These are phyloP conservation scores for Aureobasidium vineae DNA, from an alignment of 2,329 filamentous ascomycete species.

Conservation along the genomic window DNA sequence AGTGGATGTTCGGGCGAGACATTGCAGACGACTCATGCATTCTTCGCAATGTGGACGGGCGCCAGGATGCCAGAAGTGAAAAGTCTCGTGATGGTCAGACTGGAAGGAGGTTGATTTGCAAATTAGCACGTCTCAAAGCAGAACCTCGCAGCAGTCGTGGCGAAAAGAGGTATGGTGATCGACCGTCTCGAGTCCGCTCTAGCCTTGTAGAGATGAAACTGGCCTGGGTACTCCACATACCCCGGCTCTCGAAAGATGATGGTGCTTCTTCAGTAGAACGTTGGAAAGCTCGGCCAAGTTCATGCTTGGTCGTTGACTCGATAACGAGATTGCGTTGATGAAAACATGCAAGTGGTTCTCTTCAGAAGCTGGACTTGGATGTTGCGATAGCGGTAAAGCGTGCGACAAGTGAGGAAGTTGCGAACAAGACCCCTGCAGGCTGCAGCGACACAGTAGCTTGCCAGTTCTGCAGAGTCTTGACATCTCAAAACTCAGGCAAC, in stretches of 20 bases:
- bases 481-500: constrained; percentile 9
- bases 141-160: not conserved
- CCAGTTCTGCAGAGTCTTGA: not conserved
- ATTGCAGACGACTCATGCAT: not conserved
- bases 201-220: constrained; percentile 22
- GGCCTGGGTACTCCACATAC: not conserved
- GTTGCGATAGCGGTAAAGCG: not conserved
- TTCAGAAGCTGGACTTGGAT: too few species aligned
- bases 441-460: not conserved
- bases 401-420: not conserved
- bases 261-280: constrained; percentile 1
- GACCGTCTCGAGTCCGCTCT: constrained; percentile 10
- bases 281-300: constrained; percentile 3
- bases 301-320: not conserved
- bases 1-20: not conserved
- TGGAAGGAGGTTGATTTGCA: not conserved
- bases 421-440: not conserved
- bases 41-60: not conserved
- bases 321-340: not conserved
- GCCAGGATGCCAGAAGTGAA: not conserved
- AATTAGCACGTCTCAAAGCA: constrained; percentile 20
- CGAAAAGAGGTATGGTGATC: constrained; percentile 15
- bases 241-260: not conserved
- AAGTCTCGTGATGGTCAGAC: not conserved
- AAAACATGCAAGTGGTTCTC: not conserved